A percentile compares a stretch with the other conserved stretches of the same genome.
Evolutionary conservation across 805 yeast genomes (phyloP).

Genomic region (Metschnikowia aberdeeniae): DNA sequence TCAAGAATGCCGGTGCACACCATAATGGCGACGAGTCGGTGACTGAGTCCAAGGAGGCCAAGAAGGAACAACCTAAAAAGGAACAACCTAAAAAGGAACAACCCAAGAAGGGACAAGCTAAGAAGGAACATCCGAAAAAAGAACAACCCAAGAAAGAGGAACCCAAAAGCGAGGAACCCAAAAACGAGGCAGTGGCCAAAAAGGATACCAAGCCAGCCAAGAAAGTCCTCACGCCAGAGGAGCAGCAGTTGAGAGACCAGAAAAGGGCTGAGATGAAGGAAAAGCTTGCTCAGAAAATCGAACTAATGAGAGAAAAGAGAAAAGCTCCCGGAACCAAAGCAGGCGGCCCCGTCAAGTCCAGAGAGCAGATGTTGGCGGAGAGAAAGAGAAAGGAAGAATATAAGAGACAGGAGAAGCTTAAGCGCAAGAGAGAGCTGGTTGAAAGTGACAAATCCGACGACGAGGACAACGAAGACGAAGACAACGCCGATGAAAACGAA

Average conservation of each 20-base stretch:
- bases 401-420: slow-evolving; percentile 42
- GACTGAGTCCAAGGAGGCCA: slow-evolving; percentile 16
- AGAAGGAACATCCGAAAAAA: slow-evolving; percentile 2
- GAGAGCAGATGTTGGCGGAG: slow-evolving; percentile 74
- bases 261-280: slow-evolving; percentile 67
- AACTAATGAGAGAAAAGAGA: slow-evolving; percentile 66
- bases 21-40: slow-evolving; percentile 19
- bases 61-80: background rate
- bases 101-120: background rate
- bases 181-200: background rate
- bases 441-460: slow-evolving; percentile 40
- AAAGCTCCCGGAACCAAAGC: slow-evolving; percentile 86
- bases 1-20: slow-evolving; percentile 18
- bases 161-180: background rate
- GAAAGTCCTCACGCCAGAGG: slow-evolving; percentile 40
- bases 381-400: slow-evolving; percentile 48
- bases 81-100: background rate
- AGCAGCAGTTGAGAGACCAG: slow-evolving; percentile 46
- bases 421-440: slow-evolving; percentile 37
- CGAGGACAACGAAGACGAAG: slow-evolving; percentile 27
- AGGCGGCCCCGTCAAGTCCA: slow-evolving; percentile 76
- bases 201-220: slow-evolving; percentile 13
- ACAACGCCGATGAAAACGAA: slow-evolving; percentile 30
- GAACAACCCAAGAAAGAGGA: too few species aligned
- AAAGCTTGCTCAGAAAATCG: slow-evolving; percentile 74